Conservation (phyloP, 352 stramenopile genomes). For the Globisporangium irregulare region DNA sequence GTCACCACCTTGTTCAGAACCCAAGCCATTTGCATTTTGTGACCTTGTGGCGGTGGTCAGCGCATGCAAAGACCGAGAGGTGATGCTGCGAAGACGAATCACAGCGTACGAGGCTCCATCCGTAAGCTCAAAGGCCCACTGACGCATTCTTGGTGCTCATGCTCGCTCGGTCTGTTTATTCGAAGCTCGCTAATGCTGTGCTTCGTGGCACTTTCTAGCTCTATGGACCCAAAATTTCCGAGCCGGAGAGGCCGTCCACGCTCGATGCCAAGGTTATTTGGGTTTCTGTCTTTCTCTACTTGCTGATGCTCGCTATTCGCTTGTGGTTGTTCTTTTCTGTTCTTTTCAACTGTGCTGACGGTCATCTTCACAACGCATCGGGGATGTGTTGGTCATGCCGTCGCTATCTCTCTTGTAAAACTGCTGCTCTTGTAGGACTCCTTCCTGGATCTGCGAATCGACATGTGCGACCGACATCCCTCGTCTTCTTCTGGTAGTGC, state of each 20-base stretch:
- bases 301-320: not conserved
- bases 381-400: not conserved
- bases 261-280: conserved; percentile 12
- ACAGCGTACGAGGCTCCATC: conserved; percentile 10
- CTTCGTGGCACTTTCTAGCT: not conserved
- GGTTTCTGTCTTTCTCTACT: not conserved
- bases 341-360: not conserved
- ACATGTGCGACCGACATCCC: conserved; percentile 18
- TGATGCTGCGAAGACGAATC: conserved; percentile 18
- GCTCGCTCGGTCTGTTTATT: not conserved
- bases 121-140: not conserved
- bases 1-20: not conserved
- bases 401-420: not conserved
- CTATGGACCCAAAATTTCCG: not conserved
- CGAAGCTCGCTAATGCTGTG: not conserved
- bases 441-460: conserved; percentile 35
- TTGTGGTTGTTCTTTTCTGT: not conserved
- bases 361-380: not conserved
- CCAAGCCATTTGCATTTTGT: not conserved
- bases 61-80: not conserved
- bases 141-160: not conserved
- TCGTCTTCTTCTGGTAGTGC: not conserved
- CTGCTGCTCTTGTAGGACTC: conserved; percentile 9
- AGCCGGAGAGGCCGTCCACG: conserved; percentile 9
- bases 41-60: not conserved